phyloP scores from a whole-genome alignment of 805 yeast species.

The Saccharomycopsis fibuligera region DNA sequence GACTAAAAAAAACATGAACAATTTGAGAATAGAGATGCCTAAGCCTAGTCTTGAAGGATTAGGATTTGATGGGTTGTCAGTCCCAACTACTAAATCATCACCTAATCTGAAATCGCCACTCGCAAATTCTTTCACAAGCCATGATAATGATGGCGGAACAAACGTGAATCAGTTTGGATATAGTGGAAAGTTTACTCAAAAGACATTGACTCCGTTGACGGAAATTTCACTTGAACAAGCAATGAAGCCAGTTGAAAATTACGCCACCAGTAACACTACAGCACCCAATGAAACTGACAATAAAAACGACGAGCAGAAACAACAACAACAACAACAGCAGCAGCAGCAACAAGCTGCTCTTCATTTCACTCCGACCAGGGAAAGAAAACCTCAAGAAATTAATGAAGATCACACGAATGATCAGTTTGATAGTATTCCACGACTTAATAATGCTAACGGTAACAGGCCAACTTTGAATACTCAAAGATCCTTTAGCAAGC shows the following conservation, averaged over 20 bases:
- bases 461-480: not conserved
- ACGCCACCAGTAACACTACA: slow-evolving; percentile 1
- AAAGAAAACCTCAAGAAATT: not conserved
- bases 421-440: too few relatives aligned
- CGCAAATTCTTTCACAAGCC: slow-evolving; percentile 23
- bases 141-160: slow-evolving; percentile 3
- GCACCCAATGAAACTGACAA: not conserved
- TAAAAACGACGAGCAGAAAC: too few relatives aligned
- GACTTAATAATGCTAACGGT: not conserved
- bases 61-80: not conserved
- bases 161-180: slow-evolving; percentile 61
- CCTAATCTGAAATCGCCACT: slow-evolving; percentile 32
- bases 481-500: not conserved
- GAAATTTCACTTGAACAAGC: slow-evolving; percentile 38
- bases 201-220: slow-evolving; percentile 77
- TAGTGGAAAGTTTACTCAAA: slow-evolving; percentile 41
- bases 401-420: too few relatives aligned
- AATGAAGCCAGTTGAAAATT: slow-evolving; percentile 11
- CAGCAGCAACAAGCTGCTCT: not conserved
- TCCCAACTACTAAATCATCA: slow-evolving; percentile 10
- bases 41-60: slow-evolving; percentile 19
- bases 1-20: slow-evolving; percentile 11
- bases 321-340: not conserved
- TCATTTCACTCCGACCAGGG: not conserved
- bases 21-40: slow-evolving; percentile 24